Percentiles rank a stretch among this genome's conserved stretches.
phyloP scores from a whole-genome alignment of 331 rosid genomes.

The Rosa hybrid region DNA sequence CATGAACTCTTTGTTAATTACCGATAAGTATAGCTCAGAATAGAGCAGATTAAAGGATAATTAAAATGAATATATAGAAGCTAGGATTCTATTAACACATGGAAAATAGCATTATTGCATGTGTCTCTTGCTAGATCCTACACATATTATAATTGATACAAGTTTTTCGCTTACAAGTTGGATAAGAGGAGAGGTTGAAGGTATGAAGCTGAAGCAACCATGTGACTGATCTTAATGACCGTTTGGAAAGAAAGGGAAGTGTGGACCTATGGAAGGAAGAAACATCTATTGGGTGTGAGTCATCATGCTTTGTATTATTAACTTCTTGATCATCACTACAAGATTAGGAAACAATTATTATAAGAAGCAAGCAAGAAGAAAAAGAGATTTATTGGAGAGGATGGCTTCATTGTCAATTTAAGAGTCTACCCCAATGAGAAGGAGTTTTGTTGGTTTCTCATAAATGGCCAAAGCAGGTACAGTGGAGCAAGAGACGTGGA shows the following conservation, averaged over 20 bases:
- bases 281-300: conserved; percentile 30
- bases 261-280: conserved; percentile 37
- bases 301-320: conserved; percentile 32
- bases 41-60: not conserved
- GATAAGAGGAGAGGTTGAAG: conserved; percentile 35
- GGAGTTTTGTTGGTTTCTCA: conserved; percentile 60
- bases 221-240: conserved; percentile 64
- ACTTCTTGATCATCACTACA: not conserved
- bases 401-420: conserved; percentile 32
- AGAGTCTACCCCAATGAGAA: conserved; percentile 29
- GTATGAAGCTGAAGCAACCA: conserved; percentile 50
- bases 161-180: conserved; percentile 50
- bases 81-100: conserved; percentile 29
- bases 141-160: conserved; percentile 13
- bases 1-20: not conserved
- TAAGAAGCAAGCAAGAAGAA: not conserved
- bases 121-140: conserved; percentile 41
- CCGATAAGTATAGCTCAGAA: not conserved
- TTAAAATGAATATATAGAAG: not conserved
- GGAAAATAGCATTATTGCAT: conserved; percentile 46
- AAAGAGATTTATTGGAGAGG: not conserved
- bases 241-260: conserved; percentile 65
- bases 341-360: not conserved
- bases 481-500: conserved; percentile 37
- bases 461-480: conserved; percentile 54